A percentile compares a stretch with the other conserved stretches of the same genome.
These are phyloP conservation scores for Biscutella laevigata DNA, from an alignment of 441 rosid genomes.

Conservation along the genomic window DNA sequence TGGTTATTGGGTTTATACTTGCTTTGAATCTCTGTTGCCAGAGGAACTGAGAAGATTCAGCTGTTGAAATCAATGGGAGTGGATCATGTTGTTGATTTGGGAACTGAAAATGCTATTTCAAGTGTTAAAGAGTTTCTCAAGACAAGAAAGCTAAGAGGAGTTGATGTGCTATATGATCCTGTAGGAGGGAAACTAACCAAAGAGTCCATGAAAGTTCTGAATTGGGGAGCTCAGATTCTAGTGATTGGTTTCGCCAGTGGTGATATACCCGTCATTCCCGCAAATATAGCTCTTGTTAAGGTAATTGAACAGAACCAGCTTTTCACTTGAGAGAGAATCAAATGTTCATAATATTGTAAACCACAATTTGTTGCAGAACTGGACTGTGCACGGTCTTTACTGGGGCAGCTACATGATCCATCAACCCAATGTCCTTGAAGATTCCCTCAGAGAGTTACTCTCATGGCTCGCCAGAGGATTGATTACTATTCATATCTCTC, in stretches of 20 bases:
- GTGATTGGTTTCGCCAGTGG: conserved; percentile 92
- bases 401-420: conserved; percentile 82
- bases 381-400: conserved; percentile 95
- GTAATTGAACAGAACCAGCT: too few species aligned
- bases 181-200: conserved; percentile 82
- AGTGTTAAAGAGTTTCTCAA: conserved; percentile 75
- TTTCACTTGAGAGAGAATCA: conserved; percentile 10
- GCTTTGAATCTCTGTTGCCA: conserved; percentile 5
- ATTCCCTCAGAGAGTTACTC: conserved; percentile 62
- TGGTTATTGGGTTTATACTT: background rate
- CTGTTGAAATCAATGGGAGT: conserved; percentile 68
- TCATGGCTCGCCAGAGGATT: conserved; percentile 68
- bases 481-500: conserved; percentile 66
- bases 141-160: conserved; percentile 70
- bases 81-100: conserved; percentile 73
- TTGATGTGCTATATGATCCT: conserved; percentile 85
- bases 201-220: conserved; percentile 72
- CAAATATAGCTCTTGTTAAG: conserved; percentile 86
- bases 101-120: conserved; percentile 46
- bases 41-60: conserved; percentile 69
- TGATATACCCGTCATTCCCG: conserved; percentile 70
- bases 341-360: background rate
- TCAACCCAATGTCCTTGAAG: conserved; percentile 52
- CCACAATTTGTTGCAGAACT: conserved; percentile 45
- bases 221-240: conserved; percentile 90